Evolutionary conservation across 495 filamentous ascomycete species (phyloP).

Genomic region (Lentithecium fluviatile): DNA sequence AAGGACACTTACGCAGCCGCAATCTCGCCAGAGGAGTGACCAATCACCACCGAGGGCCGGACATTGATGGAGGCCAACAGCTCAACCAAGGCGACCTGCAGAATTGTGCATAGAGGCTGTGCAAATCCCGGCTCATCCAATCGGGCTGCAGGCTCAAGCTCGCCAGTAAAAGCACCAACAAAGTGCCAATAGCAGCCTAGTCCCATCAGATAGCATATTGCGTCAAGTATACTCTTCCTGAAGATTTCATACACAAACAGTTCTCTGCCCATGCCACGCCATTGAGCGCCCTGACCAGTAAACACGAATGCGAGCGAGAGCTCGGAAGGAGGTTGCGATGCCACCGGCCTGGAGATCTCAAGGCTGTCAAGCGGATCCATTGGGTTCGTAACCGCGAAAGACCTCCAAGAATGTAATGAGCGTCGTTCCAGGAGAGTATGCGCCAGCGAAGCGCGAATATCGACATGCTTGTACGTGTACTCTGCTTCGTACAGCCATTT

Average conservation of each 20-base stretch:
- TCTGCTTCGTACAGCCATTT: neutral
- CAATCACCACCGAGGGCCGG: neutral
- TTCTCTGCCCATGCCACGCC: conserved; percentile 41
- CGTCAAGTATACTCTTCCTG: conserved; percentile 17
- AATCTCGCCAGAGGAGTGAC: conserved; percentile 33
- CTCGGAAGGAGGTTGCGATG: neutral
- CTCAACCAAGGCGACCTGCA: conserved; percentile 50
- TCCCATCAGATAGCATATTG: neutral
- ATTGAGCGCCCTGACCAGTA: conserved; percentile 49
- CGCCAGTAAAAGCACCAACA: neutral
- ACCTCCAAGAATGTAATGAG: conserved; percentile 4
- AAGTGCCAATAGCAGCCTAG: neutral
- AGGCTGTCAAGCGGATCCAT: neutral
- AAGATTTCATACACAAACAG: conserved; percentile 38
- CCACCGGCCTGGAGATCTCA: neutral
- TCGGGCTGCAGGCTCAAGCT: neutral
- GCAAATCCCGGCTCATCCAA: conserved; percentile 8
- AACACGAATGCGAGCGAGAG: conserved; percentile 41
- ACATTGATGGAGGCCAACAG: conserved; percentile 14
- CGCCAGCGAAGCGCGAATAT: conserved; percentile 3
- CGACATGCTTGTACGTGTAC: neutral
- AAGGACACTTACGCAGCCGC: conserved; percentile 6
- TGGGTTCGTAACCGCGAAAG: neutral
- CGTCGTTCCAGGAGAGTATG: conserved; percentile 5
- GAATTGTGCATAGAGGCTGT: conserved; percentile 47